A percentile compares a stretch with the other conserved stretches of the same genome.
These are phyloP conservation scores for Phylloporus sp. DNA, from an alignment of 768 basidiomycete species.

Conservation along the genomic window DNA sequence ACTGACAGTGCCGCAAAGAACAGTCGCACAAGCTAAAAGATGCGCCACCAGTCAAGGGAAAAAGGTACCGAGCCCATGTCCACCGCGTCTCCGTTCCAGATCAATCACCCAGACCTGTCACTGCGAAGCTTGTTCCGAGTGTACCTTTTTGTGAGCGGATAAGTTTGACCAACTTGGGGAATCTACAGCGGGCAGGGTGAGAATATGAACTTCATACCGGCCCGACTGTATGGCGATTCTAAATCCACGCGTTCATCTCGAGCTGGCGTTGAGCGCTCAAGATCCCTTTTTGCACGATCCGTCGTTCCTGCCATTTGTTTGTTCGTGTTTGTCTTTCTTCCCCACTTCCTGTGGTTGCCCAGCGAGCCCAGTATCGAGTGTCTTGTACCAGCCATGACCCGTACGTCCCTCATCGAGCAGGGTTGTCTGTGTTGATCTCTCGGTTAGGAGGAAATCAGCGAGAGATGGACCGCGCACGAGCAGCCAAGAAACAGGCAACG, in stretches of 20 bases:
- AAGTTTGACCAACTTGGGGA: no score
- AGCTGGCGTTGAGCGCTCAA: constrained; percentile 8
- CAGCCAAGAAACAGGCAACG: constrained; percentile 65
- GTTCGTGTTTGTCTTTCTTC: constrained; percentile 18
- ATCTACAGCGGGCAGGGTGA: constrained; percentile 2
- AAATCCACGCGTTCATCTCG: constrained; percentile 7
- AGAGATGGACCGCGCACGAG: constrained; percentile 67
- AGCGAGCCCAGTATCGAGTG: constrained; percentile 7
- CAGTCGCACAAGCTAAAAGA: constrained; percentile 2
- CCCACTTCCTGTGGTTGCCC: neutral
- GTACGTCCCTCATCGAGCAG: constrained; percentile 36
- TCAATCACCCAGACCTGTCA: constrained; percentile 14
- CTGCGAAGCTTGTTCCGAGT: constrained; percentile 1
- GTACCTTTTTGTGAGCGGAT: no score
- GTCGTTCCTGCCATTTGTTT: constrained; percentile 16
- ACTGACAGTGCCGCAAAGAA: constrained; percentile 9
- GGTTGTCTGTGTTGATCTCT: constrained; percentile 10
- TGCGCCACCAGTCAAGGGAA: constrained; percentile 4
- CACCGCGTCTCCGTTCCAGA: constrained; percentile 8
- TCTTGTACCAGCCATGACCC: constrained; percentile 42
- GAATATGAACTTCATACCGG: constrained; percentile 10
- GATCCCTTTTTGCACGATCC: constrained; percentile 13
- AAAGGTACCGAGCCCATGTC: constrained; percentile 7
- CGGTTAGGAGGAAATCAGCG: constrained; percentile 76
- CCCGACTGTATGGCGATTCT: constrained; percentile 5